These are phyloP conservation scores for Spathaspora sp. DNA, from an alignment of 1,139 yeast species.

Conservation along the genomic window DNA sequence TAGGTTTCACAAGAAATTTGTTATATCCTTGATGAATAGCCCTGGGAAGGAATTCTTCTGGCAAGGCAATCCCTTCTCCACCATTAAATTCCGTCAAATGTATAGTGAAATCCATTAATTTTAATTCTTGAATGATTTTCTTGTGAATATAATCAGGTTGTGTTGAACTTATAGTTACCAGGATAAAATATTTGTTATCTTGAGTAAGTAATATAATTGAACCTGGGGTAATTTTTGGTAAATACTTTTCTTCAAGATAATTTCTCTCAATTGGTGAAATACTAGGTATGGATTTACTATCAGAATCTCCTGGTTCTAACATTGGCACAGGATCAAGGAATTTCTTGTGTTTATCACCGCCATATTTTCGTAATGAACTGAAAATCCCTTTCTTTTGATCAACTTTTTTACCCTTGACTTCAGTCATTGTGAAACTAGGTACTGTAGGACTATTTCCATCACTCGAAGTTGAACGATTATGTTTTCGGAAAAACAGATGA, in stretches of 20 bases:
- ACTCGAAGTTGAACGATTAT: slow-evolving; percentile 55
- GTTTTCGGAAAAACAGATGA: slow-evolving; percentile 58
- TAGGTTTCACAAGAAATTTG: slow-evolving; percentile 48
- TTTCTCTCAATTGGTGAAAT: neutral
- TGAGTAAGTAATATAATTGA: slow-evolving; percentile 50
- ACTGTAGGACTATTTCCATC: slow-evolving; percentile 23
- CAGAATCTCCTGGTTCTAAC: slow-evolving; percentile 8
- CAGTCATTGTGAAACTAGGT: slow-evolving; percentile 7
- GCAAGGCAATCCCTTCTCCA: slow-evolving; percentile 60
- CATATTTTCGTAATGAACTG: slow-evolving; percentile 42
- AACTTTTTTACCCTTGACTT: slow-evolving; percentile 7
- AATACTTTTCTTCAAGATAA: slow-evolving; percentile 25
- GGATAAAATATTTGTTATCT: slow-evolving; percentile 55
- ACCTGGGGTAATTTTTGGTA: slow-evolving; percentile 24
- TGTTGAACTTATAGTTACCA: slow-evolving; percentile 25
- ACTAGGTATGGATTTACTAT: neutral
- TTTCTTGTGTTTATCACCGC: slow-evolving; percentile 38
- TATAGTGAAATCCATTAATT: slow-evolving; percentile 22
- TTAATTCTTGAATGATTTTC: slow-evolving; percentile 38
- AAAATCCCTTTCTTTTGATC: slow-evolving; percentile 38
- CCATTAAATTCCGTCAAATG: slow-evolving; percentile 75
- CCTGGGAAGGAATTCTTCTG: slow-evolving; percentile 43
- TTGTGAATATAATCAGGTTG: neutral
- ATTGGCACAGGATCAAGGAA: slow-evolving; percentile 7
- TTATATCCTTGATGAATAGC: slow-evolving; percentile 31